phyloP scores from a whole-genome alignment of 1,139 yeast species.

The Hemisphaericaspora lyxosophila region DNA sequence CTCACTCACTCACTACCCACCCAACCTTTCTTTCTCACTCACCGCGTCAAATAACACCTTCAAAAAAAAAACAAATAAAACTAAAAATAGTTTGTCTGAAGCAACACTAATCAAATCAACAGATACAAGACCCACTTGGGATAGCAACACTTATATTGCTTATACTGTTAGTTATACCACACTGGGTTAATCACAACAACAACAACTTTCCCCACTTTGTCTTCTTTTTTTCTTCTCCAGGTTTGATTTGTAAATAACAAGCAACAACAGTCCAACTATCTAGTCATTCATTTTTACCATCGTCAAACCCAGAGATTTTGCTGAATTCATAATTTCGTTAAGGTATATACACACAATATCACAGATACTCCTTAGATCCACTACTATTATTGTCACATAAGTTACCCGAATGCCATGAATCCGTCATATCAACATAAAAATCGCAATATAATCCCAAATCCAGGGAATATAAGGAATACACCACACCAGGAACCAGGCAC shows the following conservation, averaged over 20 bases:
- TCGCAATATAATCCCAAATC: constrained; percentile 4
- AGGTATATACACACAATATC: neutral
- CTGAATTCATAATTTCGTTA: neutral
- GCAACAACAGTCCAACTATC: constrained; percentile 9
- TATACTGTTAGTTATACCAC: neutral
- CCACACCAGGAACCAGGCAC: constrained; percentile 3
- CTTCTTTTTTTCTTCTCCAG: neutral
- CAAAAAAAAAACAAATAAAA: too few species aligned
- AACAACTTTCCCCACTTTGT: neutral
- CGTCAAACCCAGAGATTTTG: too few species aligned
- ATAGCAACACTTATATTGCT: too few species aligned
- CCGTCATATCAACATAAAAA: neutral
- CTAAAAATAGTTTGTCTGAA: too few species aligned
- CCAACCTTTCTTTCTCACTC: too few species aligned
- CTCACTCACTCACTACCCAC: too few species aligned
- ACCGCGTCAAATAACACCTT: too few species aligned
- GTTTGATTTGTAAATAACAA: neutral
- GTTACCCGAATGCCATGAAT: neutral
- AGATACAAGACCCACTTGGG: too few species aligned
- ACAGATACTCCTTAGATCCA: neutral
- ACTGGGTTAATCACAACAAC: too few species aligned
- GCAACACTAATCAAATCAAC: too few species aligned
- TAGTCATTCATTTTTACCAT: constrained; percentile 10
- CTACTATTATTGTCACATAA: neutral
- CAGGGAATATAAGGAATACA: constrained; percentile 4